Percentiles rank a stretch among this genome's conserved stretches.
phyloP scores from a whole-genome alignment of 257 asterid species.

The Solanum rostratum region DNA sequence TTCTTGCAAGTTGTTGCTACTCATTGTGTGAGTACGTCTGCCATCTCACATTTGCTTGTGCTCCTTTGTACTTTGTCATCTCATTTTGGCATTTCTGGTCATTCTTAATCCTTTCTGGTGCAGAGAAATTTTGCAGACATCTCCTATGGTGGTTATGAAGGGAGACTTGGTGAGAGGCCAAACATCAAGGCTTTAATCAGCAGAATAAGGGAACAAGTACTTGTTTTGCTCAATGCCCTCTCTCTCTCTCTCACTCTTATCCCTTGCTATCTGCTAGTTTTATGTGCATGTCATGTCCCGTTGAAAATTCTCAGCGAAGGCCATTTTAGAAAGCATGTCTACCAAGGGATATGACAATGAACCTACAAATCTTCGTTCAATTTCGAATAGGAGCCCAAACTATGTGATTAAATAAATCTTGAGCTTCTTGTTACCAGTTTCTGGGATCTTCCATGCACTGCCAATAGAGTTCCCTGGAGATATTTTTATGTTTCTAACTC shows the following conservation, averaged over 20 bases:
- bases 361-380: background rate
- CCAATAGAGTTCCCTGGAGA: background rate
- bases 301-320: background rate
- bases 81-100: background rate
- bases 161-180: conserved; percentile 27
- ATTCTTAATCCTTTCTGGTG: conserved; percentile 18
- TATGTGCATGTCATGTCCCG: background rate
- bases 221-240: background rate
- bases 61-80: background rate
- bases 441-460: background rate
- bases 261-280: background rate
- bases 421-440: background rate
- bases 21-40: conserved; percentile 32
- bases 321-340: background rate
- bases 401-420: too few relatives aligned
- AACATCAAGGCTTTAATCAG: conserved; percentile 41
- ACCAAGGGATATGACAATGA: background rate
- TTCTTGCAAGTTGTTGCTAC: conserved; percentile 46
- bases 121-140: conserved; percentile 16
- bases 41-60: background rate
- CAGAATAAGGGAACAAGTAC: conserved; percentile 61
- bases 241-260: background rate
- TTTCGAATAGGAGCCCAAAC: background rate
- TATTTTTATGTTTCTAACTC: background rate
- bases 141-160: conserved; percentile 21